Evolutionary conservation across 805 yeast genomes (phyloP).

Genomic region (Candida michaelii): DNA sequence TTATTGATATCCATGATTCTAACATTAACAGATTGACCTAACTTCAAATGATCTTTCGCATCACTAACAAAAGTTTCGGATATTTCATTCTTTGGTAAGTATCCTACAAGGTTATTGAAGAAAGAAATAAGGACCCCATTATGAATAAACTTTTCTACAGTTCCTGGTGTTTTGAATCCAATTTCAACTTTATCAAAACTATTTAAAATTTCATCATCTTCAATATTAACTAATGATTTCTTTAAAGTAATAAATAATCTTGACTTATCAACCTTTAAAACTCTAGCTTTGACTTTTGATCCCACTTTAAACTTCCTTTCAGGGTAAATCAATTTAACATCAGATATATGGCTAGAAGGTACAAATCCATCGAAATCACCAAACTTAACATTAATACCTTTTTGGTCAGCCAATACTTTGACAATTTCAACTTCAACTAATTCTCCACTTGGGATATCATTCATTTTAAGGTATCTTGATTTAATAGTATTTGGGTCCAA

Average conservation of each 20-base stretch:
- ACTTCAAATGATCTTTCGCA: slow-evolving; percentile 73
- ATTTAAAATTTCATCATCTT: slow-evolving; percentile 51
- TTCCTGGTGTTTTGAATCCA: slow-evolving; percentile 63
- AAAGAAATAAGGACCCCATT: slow-evolving; percentile 83
- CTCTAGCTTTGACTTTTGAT: slow-evolving; percentile 72
- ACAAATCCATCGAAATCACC: slow-evolving; percentile 76
- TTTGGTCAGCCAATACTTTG: slow-evolving; percentile 52
- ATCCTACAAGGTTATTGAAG: slow-evolving; percentile 76
- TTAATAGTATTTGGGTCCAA: slow-evolving; percentile 64
- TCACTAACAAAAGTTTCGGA: slow-evolving; percentile 81
- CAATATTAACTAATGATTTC: slow-evolving; percentile 74
- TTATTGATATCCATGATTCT: slow-evolving; percentile 61
- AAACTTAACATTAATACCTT: slow-evolving; percentile 67
- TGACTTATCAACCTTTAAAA: slow-evolving; percentile 51
- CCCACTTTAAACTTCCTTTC: slow-evolving; percentile 91
- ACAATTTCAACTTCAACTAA: slow-evolving; percentile 54
- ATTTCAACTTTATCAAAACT: slow-evolving; percentile 37
- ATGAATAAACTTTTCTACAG: slow-evolving; percentile 68
- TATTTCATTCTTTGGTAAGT: slow-evolving; percentile 82
- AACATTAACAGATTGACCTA: slow-evolving; percentile 82
- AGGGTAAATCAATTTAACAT: slow-evolving; percentile 79
- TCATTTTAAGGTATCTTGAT: slow-evolving; percentile 62
- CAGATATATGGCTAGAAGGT: slow-evolving; percentile 75
- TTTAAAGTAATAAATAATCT: slow-evolving; percentile 70
- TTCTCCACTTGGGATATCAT: slow-evolving; percentile 79